Evolutionary conservation across 495 filamentous ascomycete genomes (phyloP), one percentile per base, ranked within the genome.

Genomic region (Trichoderma asperelloides): DNA sequence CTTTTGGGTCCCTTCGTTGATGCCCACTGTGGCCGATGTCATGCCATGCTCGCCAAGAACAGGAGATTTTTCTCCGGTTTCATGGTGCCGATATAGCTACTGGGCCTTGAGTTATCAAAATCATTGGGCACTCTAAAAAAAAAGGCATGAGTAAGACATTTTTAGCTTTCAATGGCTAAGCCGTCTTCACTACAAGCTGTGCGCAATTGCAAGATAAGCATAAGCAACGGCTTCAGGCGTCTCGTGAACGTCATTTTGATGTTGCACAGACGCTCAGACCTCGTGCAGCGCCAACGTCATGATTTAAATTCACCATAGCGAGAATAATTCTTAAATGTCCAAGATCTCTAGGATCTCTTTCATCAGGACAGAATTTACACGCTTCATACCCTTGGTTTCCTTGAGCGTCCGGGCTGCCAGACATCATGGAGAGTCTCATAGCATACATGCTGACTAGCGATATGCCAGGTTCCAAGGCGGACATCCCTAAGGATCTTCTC

Each of bases 401-500:
- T 11, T 51, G 8, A 21, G 47, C 16, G 23, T 6, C 21, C 1
- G 18, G 47, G n/a, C 9, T 7, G 21, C 21, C 47, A 51, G 47
- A 51, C 18, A 11, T 51, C 47, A 37, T 51, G 47, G 16, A 18
- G 21, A 37, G 47, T 21, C 5, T 9, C 11, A n/a, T 51, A 21
- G 47, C 47, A 27, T 15, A 30, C 13, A 33, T 30, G 25, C 55
- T 60, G 55, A 60, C 55, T 3, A 16, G 2, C 55, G 15, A 28
- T 3, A 49, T 21, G 45, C 69, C 69, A 78, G 72, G 75, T 68
- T 76, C 71, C 7, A 78, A 79, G 69, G 74, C 71, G 71, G 77
- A 79, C 70, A 70, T 96, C 76, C 92, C 95, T 64, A 89, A 93
- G 78, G 87, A 95, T 76, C 86, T 98, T 64, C 78, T 90, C 70